phyloP scores from a whole-genome alignment of 1,284 basidiomycete species.

The Rhodotorula sp. region DNA sequence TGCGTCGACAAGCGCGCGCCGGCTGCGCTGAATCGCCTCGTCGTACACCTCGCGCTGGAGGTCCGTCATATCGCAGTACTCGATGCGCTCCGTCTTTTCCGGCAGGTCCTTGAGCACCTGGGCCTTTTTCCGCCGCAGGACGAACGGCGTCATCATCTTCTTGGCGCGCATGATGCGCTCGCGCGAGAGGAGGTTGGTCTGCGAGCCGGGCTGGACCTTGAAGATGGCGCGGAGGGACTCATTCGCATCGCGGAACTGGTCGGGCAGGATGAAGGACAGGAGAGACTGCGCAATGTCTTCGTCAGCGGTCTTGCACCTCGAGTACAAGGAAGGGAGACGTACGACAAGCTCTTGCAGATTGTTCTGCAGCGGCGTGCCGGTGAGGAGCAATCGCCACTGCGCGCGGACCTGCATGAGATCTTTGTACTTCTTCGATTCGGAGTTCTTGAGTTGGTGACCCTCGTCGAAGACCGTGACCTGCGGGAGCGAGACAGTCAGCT shows the following conservation, averaged over 20 bases:
- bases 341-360: slow-evolving; percentile 91
- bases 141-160: slow-evolving; percentile 99
- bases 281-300: slow-evolving; percentile 65
- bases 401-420: slow-evolving; percentile 81
- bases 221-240: slow-evolving; percentile 88
- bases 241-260: slow-evolving; percentile 74
- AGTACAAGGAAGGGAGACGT: slow-evolving; percentile 45
- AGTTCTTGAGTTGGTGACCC: slow-evolving; percentile 96
- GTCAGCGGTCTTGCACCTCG: neutral
- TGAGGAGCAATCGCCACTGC: slow-evolving; percentile 87
- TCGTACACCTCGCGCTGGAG: slow-evolving; percentile 81
- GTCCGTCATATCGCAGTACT: slow-evolving; percentile 90
- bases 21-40: slow-evolving; percentile 78
- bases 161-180: slow-evolving; percentile 66
- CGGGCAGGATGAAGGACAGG: slow-evolving; percentile 95
- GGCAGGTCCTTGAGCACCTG: slow-evolving; percentile 91
- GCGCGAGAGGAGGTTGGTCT: slow-evolving; percentile 81
- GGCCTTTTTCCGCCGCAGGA: slow-evolving; percentile 90
- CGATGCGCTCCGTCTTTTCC: slow-evolving; percentile 85
- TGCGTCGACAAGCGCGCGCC: slow-evolving; percentile 72
- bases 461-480: slow-evolving; percentile 93
- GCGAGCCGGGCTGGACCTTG: slow-evolving; percentile 88
- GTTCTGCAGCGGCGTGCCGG: slow-evolving; percentile 88
- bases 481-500: neutral
- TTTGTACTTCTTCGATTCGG: slow-evolving; percentile 90